A percentile compares a stretch with the other conserved stretches of the same genome.
These are phyloP conservation scores for Coniochaeta sp. DNA, from an alignment of 2,329 filamentous ascomycete genomes.

Conservation along the genomic window DNA sequence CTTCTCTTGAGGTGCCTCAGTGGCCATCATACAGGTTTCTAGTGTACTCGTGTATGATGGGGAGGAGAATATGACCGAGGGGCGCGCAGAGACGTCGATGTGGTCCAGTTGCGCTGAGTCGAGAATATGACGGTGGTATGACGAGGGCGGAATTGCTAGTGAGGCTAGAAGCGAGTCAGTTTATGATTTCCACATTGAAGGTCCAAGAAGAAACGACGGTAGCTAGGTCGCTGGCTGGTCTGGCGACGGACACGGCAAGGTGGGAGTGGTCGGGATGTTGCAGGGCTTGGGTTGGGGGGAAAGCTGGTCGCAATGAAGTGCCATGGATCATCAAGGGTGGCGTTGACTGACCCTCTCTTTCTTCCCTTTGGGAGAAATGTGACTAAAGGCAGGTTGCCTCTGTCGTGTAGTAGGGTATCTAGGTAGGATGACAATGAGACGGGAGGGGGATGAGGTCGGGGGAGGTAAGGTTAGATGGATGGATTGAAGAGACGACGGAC, in stretches of 20 bases:
- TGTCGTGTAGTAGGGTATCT: not conserved
- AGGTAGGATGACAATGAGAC: too few species aligned
- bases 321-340: not conserved
- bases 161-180: constrained; percentile 4
- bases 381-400: not conserved
- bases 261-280: not conserved
- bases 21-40: constrained; percentile 52
- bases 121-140: not conserved
- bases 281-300: not conserved
- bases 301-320: not conserved
- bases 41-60: constrained; percentile 25
- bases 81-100: constrained; percentile 7
- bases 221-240: not conserved
- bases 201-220: not conserved
- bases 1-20: constrained; percentile 49
- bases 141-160: not conserved
- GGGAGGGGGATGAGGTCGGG: not conserved
- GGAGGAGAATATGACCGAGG: constrained; percentile 6
- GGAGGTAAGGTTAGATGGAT: too few species aligned
- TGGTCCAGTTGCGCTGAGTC: not conserved
- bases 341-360: not conserved
- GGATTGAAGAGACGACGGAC: constrained; percentile 1
- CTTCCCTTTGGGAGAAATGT: not conserved
- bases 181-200: not conserved
- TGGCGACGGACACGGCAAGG: not conserved